Evolutionary conservation across 345 rosid genomes (phyloP).

Genomic region (Brassica juncea): DNA sequence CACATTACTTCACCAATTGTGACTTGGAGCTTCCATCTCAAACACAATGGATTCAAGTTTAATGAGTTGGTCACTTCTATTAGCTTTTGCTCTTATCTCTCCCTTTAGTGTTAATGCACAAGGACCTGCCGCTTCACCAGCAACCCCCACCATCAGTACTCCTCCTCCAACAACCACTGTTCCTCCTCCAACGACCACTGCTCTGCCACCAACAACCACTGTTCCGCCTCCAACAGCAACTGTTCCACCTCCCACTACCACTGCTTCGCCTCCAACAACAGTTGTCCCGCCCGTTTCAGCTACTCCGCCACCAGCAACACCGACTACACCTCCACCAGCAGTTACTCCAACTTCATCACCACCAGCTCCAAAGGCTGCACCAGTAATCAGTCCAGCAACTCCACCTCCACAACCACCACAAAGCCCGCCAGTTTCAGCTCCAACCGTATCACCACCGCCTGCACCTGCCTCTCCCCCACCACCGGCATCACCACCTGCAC

Average conservation of each 20-base stretch:
- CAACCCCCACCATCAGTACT: constrained; percentile 49
- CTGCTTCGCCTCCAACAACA: constrained; percentile 42
- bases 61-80: constrained; percentile 39
- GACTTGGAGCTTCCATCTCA: constrained; percentile 32
- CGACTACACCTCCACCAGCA: constrained; percentile 44
- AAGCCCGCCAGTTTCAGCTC: constrained; percentile 55
- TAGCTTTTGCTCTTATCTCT: constrained; percentile 43
- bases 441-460: constrained; percentile 51
- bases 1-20: constrained; percentile 35
- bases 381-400: constrained; percentile 58
- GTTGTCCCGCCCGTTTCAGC: constrained; percentile 28
- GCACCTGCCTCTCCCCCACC: constrained; percentile 45
- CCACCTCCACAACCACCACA: constrained; percentile 57
- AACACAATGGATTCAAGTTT: constrained; percentile 50
- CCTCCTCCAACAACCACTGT: constrained; percentile 40
- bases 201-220: constrained; percentile 42
- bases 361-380: constrained; percentile 64
- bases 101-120: constrained; percentile 55
- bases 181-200: constrained; percentile 32
- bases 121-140: constrained; percentile 72
- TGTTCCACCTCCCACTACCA: constrained; percentile 22
- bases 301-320: constrained; percentile 48
- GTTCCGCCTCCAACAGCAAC: constrained; percentile 35
- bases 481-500: constrained; percentile 38
- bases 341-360: constrained; percentile 55